Conservation (phyloP, 2,329 filamentous ascomycete genomes). For the Kalmusia sp. region DNA sequence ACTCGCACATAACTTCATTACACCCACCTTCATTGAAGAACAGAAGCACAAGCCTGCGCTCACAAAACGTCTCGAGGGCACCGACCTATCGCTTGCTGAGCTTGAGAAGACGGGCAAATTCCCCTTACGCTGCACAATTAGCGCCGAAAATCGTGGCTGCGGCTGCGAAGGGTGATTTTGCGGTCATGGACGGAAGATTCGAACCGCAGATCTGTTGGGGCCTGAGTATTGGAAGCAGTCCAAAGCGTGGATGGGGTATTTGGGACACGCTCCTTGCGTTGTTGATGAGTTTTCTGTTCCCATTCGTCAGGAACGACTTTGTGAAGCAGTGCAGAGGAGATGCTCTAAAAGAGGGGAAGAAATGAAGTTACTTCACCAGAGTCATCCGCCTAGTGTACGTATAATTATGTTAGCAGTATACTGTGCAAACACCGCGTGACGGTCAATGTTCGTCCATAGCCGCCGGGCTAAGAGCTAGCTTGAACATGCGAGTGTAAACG, state of each 20-base stretch:
- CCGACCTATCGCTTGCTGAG: constrained; percentile 16
- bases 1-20: constrained; percentile 33
- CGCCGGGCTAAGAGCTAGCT: too few species aligned
- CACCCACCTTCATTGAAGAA: constrained; percentile 30
- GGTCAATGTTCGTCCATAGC: too few species aligned
- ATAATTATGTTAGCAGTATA: too few species aligned
- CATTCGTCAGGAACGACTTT: constrained; percentile 1
- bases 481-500: too few species aligned
- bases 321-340: background rate
- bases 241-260: constrained; percentile 26
- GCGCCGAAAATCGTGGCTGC: constrained; percentile 25
- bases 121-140: constrained; percentile 28
- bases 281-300: constrained; percentile 10
- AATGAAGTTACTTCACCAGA: too few species aligned
- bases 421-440: too few species aligned
- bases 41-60: constrained; percentile 33
- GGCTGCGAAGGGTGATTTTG: constrained; percentile 30
- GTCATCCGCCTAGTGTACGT: too few species aligned
- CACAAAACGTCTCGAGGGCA: constrained; percentile 35
- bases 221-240: constrained; percentile 28
- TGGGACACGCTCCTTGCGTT: constrained; percentile 10
- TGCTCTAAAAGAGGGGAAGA: too few species aligned
- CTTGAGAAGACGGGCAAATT: constrained; percentile 22
- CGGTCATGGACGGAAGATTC: constrained; percentile 26
- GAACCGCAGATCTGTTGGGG: constrained; percentile 23